A percentile compares a stretch with the other conserved stretches of the same genome.
Evolutionary conservation across 306 rosid species (phyloP).

Genomic region (Arachis hypogaea): DNA sequence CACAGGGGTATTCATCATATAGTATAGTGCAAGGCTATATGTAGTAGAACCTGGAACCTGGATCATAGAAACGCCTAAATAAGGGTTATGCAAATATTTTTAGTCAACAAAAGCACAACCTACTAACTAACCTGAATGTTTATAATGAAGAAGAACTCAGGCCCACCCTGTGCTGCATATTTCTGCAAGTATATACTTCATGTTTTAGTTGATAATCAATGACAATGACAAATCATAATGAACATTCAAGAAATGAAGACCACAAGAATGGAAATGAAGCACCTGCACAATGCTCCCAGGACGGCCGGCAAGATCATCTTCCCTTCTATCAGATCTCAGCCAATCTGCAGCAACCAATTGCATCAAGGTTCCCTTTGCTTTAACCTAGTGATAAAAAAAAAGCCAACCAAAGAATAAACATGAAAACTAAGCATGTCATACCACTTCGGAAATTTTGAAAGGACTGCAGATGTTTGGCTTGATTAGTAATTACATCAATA

Average conservation of each 20-base stretch:
- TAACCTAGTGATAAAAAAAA: constrained; percentile 54
- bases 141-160: constrained; percentile 87
- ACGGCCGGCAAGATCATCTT: constrained; percentile 85
- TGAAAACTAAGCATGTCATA: constrained; percentile 5
- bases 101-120: constrained; percentile 18
- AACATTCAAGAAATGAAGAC: constrained; percentile 34
- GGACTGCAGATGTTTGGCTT: constrained; percentile 20
- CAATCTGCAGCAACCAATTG: constrained; percentile 97
- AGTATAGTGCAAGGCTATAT: constrained; percentile 78
- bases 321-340: constrained; percentile 84
- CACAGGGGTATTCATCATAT: constrained; percentile 80
- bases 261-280: constrained; percentile 7
- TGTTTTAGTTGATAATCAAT: constrained; percentile 35
- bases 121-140: constrained; percentile 72
- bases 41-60: constrained; percentile 87
- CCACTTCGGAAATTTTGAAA: constrained; percentile 4
- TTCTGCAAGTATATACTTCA: constrained; percentile 54
- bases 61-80: constrained; percentile 27
- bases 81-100: constrained; percentile 15
- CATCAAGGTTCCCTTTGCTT: constrained; percentile 87
- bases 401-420: constrained; percentile 18
- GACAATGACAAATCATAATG: constrained; percentile 27
- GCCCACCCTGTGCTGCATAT: constrained; percentile 75
- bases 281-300: constrained; percentile 87
- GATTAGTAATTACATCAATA: constrained; percentile 11